Evolutionary conservation across 1,139 yeast species (phyloP).

Genomic region (Nakaseomyces kungkrabaensis): DNA sequence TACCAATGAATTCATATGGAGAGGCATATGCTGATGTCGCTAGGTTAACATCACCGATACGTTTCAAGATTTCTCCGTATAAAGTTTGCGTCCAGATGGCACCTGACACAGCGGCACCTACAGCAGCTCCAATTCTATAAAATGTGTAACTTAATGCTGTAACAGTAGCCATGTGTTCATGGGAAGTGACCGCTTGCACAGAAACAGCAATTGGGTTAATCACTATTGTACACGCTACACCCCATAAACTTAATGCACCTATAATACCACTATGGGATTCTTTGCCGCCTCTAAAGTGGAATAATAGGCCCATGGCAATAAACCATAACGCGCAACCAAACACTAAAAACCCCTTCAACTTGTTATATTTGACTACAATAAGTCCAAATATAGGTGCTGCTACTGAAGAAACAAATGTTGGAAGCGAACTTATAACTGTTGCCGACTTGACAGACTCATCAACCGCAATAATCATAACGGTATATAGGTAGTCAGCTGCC

Average conservation of each 20-base stretch:
- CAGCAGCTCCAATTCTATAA: constrained; percentile 52
- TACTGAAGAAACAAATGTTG: constrained; percentile 56
- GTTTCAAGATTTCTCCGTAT: constrained; percentile 27
- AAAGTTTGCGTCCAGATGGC: constrained; percentile 53
- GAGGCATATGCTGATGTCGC: constrained; percentile 43
- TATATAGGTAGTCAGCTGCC: constrained; percentile 60
- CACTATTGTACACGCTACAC: constrained; percentile 65
- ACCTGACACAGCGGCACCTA: constrained; percentile 42
- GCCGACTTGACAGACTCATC: constrained; percentile 51
- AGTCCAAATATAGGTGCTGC: constrained; percentile 53
- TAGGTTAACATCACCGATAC: constrained; percentile 25
- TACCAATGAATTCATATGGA: constrained; percentile 40
- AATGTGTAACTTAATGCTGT: constrained; percentile 46
- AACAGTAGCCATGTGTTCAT: constrained; percentile 56
- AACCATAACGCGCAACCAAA: constrained; percentile 49
- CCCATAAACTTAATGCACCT: constrained; percentile 57
- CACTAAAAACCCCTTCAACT: constrained; percentile 51
- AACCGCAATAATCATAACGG: constrained; percentile 55
- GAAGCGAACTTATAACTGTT: constrained; percentile 52
- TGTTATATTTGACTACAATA: constrained; percentile 40
- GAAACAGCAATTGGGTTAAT: constrained; percentile 60
- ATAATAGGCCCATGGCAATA: constrained; percentile 48
- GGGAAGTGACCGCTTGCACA: constrained; percentile 51
- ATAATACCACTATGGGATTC: constrained; percentile 48
- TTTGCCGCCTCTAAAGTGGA: constrained; percentile 46